Evolutionary conservation across 768 basidiomycete species (phyloP).

Genomic region (Clavulina sp.): DNA sequence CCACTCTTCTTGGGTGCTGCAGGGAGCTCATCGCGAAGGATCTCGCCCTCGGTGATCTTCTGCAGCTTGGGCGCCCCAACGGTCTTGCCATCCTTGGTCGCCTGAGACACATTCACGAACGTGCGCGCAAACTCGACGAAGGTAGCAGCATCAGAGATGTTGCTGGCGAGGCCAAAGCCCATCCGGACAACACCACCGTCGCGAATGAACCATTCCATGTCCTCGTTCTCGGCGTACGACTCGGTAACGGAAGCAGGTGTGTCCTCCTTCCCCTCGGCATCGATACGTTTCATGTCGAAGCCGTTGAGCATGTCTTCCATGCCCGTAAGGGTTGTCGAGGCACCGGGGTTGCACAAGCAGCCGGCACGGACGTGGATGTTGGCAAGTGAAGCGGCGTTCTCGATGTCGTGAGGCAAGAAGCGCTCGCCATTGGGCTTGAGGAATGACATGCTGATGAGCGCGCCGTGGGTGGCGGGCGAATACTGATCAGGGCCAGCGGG

Average conservation of each 20-base stretch:
- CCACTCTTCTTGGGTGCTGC: too few species aligned
- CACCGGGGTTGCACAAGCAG: constrained; percentile 81
- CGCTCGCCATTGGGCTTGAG: not conserved
- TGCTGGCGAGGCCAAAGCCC: constrained; percentile 62
- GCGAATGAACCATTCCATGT: constrained; percentile 42
- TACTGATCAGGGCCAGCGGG: not conserved
- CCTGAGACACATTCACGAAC: too few species aligned
- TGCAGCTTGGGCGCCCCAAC: too few species aligned
- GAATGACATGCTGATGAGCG: not conserved
- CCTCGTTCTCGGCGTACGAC: constrained; percentile 20
- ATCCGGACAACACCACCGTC: constrained; percentile 24
- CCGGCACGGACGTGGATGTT: constrained; percentile 66
- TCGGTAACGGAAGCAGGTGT: not conserved
- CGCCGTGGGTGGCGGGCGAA: not conserved
- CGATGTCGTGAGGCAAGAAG: constrained; percentile 38
- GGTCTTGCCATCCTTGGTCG: too few species aligned
- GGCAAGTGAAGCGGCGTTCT: constrained; percentile 15
- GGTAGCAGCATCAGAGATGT: constrained; percentile 47
- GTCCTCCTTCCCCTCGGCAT: too few species aligned
- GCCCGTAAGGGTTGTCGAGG: constrained; percentile 52
- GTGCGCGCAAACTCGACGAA: too few species aligned
- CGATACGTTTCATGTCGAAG: too few species aligned
- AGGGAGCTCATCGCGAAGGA: too few species aligned
- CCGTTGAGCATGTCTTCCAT: constrained; percentile 20
- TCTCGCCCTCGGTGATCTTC: too few species aligned